A percentile compares a stretch with the other conserved stretches of the same genome.
These are phyloP conservation scores for Mycena citricolor DNA, from an alignment of 1,284 basidiomycete species.

Conservation along the genomic window DNA sequence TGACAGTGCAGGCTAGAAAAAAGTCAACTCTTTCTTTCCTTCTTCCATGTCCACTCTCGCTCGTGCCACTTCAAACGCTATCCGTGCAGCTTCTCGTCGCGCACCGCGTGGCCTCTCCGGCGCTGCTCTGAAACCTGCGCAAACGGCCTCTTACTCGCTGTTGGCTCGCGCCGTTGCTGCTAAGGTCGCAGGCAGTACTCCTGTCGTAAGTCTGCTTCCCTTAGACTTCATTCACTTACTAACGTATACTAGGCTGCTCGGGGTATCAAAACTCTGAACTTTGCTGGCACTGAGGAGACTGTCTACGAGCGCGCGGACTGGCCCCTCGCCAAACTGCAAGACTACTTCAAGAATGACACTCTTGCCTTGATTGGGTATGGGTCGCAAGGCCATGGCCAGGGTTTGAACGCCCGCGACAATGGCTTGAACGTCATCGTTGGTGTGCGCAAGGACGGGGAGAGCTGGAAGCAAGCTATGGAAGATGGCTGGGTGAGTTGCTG, in stretches of 20 bases:
- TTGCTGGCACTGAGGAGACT: slow-evolving; percentile 92
- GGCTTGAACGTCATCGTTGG: slow-evolving; percentile 98
- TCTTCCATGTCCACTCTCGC: slow-evolving; percentile 62
- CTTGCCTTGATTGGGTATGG: slow-evolving; percentile 99
- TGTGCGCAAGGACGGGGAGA: slow-evolving; percentile 95
- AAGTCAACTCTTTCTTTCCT: slow-evolving; percentile 16
- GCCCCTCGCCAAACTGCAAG: slow-evolving; percentile 96
- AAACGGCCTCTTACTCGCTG: slow-evolving; percentile 73
- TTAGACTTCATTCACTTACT: slow-evolving; percentile 22
- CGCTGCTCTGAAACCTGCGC: slow-evolving; percentile 42
- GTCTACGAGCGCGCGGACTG: slow-evolving; percentile 99
- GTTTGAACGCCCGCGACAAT: slow-evolving; percentile 98
- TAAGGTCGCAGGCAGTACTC: slow-evolving; percentile 38
- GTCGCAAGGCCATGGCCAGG: slow-evolving; percentile 99
- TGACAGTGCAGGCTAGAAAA: slow-evolving; percentile 20
- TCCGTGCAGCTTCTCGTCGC: slow-evolving; percentile 63
- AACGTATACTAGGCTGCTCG: slow-evolving; percentile 46
- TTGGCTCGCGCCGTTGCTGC: slow-evolving; percentile 54
- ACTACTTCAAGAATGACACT: slow-evolving; percentile 99
- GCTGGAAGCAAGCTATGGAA: slow-evolving; percentile 93
- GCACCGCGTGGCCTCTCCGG: slow-evolving; percentile 48
- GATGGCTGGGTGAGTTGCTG: slow-evolving; percentile 86
- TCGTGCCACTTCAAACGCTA: slow-evolving; percentile 56
- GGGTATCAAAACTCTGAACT: slow-evolving; percentile 97
- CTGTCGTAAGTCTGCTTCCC: slow-evolving; percentile 42